A percentile compares a stretch with the other conserved stretches of the same genome.
Conservation (phyloP, 1,284 basidiomycete species). For the Phlebopus sp. region DNA sequence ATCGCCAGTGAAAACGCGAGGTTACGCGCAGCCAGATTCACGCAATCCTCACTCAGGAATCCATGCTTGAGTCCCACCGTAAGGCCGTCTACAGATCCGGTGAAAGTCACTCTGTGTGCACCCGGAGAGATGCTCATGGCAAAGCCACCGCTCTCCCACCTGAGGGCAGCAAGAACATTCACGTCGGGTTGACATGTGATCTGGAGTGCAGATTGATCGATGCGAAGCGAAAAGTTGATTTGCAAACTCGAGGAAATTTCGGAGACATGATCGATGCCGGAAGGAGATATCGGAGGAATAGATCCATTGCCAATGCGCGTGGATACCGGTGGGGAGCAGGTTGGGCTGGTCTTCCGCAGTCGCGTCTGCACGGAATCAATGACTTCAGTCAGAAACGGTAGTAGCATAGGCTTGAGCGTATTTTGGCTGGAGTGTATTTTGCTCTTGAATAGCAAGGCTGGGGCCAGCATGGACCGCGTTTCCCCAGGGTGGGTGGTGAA, state of each 20-base stretch:
- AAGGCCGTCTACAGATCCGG: constrained; percentile 77
- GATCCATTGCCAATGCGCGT: constrained; percentile 4
- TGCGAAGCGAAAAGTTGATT: constrained; percentile 81
- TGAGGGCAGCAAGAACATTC: constrained; percentile 79
- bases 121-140: constrained; percentile 74
- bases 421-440: constrained; percentile 87
- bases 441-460: constrained; percentile 69
- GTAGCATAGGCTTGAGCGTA: constrained; percentile 71
- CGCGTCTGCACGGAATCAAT: constrained; percentile 62
- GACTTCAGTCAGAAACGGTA: constrained; percentile 81
- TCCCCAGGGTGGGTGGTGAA: constrained; percentile 31
- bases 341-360: constrained; percentile 43
- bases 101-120: constrained; percentile 66
- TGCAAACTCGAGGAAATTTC: constrained; percentile 52
- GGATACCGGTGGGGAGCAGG: neutral
- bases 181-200: constrained; percentile 87
- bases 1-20: constrained; percentile 72
- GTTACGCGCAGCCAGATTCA: constrained; percentile 71
- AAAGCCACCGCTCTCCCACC: constrained; percentile 93
- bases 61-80: constrained; percentile 78
- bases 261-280: constrained; percentile 13
- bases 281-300: constrained; percentile 10
- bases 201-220: constrained; percentile 82
- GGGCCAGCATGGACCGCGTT: constrained; percentile 40
- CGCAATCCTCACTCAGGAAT: constrained; percentile 77